Evolutionary conservation across 2,329 filamentous ascomycete genomes (phyloP), one percentile per base, ranked within the genome.

Genomic region (Aspergillus thermomutatus): DNA sequence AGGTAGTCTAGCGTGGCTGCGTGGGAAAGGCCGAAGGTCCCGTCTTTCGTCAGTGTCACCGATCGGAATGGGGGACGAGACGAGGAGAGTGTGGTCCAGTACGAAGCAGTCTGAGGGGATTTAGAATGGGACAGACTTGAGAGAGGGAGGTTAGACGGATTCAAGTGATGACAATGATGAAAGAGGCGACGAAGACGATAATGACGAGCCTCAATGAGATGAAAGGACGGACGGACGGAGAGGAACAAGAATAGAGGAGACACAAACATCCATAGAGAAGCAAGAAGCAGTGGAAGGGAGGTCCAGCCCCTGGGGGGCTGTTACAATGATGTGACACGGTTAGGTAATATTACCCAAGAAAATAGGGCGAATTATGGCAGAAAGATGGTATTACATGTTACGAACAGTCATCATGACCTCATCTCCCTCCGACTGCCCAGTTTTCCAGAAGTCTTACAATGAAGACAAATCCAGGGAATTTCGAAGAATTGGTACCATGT

Each of bases 341-440:
- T 21, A 17, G 19, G 50, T 28, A 53, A 53, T 14, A 52, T 52
- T 52, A 46, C 23, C 23, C 14, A 4, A 14, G 23, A 43, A 19
- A 3, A 2, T 25, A 25, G 21, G 10, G 11, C 5, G 53, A 28
- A 54, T 52, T 28, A 52, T n/a, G 8, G 26, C 14, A 2, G 10
- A 8, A 21, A 1, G 3, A 34, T 31, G 46, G 34, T 58, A 56
- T 53, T n/a, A 31, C n/a, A 34, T 14, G 54, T 46, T 49, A 31
- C 3, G 21, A 50, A 25, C 40, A 26, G 49, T 57, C 58, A 61
- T 48, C 11, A 62, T 66, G 64, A 66, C 58, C 51, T 66, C 64
- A 66, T 65, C 54, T 25, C 1, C 23, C 1, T 34, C 3, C 14
- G 1, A 17, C 27, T 50, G 28, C 9, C 19, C 23, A 19, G 19